These are phyloP conservation scores for Endocladia muricata DNA, from an alignment of 31 red algal genomes.

Conservation along the genomic window DNA sequence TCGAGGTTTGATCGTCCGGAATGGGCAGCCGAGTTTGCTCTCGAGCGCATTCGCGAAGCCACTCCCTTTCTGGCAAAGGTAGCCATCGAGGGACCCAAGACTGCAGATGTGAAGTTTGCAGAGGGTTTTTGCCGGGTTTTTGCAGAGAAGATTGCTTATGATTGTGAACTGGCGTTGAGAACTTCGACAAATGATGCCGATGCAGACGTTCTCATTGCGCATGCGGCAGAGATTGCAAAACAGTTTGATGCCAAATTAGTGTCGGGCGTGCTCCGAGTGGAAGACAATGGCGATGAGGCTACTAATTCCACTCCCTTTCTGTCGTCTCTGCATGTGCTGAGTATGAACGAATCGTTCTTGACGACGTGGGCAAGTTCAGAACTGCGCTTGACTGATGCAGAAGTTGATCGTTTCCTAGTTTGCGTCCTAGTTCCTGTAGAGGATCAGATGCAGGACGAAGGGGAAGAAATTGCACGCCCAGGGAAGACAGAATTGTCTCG, in stretches of 20 bases:
- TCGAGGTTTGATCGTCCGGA: slow-evolving; percentile 69
- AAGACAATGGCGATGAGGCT: not conserved
- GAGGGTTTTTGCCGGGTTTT: slow-evolving; percentile 73
- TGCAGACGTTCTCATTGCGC: slow-evolving; percentile 55
- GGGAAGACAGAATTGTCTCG: not conserved
- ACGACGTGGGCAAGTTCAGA: slow-evolving; percentile 64
- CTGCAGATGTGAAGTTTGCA: slow-evolving; percentile 67
- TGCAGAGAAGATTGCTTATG: slow-evolving; percentile 70
- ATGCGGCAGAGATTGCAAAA: slow-evolving; percentile 55
- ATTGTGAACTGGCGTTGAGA: slow-evolving; percentile 51
- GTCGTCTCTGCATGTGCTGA: slow-evolving; percentile 42
- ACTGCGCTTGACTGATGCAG: slow-evolving; percentile 33
- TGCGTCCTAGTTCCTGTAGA: not conserved
- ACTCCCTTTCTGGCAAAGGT: slow-evolving; percentile 57
- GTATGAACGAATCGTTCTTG: slow-evolving; percentile 54
- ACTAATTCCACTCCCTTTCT: slow-evolving; percentile 22
- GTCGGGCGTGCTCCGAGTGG: slow-evolving; percentile 35
- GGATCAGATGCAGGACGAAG: not conserved
- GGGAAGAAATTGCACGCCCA: not conserved
- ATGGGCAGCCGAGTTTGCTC: slow-evolving; percentile 81
- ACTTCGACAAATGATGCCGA: slow-evolving; percentile 46
- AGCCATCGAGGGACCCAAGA: slow-evolving; percentile 37
- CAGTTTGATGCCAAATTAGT: slow-evolving; percentile 56
- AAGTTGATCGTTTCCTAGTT: slow-evolving; percentile 20
- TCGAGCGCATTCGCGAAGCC: slow-evolving; percentile 62